Percentiles rank a stretch among this genome's conserved stretches.
Evolutionary conservation across 176 grass and related monocot genomes (phyloP).

Genomic region (Raddia distichophylla): DNA sequence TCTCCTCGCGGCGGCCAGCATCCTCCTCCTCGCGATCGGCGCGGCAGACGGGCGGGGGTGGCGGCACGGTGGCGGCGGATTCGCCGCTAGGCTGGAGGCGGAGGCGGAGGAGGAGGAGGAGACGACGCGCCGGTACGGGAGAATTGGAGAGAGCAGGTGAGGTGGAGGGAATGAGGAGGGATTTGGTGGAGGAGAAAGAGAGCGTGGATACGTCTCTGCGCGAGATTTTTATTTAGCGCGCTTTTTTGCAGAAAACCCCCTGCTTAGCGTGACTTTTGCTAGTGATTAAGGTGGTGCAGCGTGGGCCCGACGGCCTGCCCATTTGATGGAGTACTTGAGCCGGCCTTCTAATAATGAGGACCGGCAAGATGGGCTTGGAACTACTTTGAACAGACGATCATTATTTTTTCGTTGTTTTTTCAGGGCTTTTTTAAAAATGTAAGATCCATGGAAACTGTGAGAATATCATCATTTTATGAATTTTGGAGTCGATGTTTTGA

Average conservation of each 20-base stretch:
- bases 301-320: not conserved
- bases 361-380: not conserved
- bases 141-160: not conserved
- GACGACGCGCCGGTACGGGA: slow-evolving; percentile 32
- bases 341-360: not conserved
- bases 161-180: not conserved
- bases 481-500: not conserved
- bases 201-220: slow-evolving; percentile 40
- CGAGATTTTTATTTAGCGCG: slow-evolving; percentile 49
- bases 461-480: not conserved
- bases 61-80: not conserved
- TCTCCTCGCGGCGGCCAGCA: slow-evolving; percentile 79
- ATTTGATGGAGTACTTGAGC: not conserved
- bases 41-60: not conserved
- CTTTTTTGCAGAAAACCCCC: slow-evolving; percentile 43
- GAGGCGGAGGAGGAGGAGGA: slow-evolving; percentile 32
- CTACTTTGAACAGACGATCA: not conserved
- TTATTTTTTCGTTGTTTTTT: no score
- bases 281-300: not conserved
- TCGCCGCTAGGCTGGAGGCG: not conserved
- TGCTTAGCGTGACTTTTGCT: not conserved
- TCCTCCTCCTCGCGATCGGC: slow-evolving; percentile 44
- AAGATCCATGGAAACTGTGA: not conserved
- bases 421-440: not conserved
- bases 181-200: slow-evolving; percentile 13